A percentile compares a stretch with the other conserved stretches of the same genome.
Conservation (phyloP, 2,329 filamentous ascomycete genomes). For the Sclerotinia sclerotiorum region DNA sequence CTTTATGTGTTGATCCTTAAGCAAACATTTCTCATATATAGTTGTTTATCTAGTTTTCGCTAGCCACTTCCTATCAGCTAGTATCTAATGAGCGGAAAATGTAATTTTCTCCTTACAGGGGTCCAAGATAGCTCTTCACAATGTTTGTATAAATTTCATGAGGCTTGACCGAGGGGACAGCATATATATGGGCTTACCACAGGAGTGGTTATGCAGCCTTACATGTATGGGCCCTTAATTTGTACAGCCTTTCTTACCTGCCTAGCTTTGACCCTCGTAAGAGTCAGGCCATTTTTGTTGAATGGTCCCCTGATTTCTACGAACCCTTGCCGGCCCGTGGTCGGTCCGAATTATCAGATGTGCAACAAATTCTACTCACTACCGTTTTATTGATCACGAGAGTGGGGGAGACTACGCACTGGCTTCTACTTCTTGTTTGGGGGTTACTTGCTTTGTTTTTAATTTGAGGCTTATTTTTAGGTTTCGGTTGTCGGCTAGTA, state of each 20-base stretch:
- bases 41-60: too few relatives aligned
- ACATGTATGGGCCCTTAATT: neutral
- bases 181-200: neutral
- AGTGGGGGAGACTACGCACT: neutral
- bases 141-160: neutral
- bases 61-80: neutral
- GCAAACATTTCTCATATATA: neutral
- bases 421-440: neutral
- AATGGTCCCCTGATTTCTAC: neutral
- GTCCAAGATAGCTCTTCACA: neutral
- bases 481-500: neutral
- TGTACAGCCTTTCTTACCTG: neutral
- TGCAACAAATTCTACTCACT: constrained; percentile 9
- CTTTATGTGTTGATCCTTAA: neutral
- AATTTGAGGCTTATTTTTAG: too few relatives aligned
- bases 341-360: constrained; percentile 14
- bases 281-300: neutral
- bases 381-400: neutral
- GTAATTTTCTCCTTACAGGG: neutral
- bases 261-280: neutral
- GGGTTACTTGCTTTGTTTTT: neutral
- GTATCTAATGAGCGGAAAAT: neutral
- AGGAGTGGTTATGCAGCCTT: neutral
- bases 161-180: neutral
- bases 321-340: neutral